Evolutionary conservation across 208 protist genomes (phyloP).

Genomic region (Vickermania spadyakhi): DNA sequence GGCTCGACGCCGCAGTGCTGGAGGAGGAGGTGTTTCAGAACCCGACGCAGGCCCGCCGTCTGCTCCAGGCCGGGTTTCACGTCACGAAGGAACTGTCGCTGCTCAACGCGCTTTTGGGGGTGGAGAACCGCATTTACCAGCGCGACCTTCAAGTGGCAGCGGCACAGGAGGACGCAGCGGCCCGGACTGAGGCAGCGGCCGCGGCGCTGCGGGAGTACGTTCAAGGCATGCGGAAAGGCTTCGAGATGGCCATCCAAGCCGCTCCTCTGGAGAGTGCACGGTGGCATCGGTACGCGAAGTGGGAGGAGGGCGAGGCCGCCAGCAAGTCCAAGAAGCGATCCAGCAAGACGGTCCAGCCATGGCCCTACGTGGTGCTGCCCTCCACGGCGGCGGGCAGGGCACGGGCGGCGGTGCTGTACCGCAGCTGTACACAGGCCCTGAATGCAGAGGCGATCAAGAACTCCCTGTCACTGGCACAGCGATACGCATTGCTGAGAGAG

Average conservation of each 20-base stretch:
- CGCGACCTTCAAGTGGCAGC: constrained; percentile 7
- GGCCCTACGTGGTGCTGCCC: background rate
- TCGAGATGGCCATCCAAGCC: constrained; percentile 51
- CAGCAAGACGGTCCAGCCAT: background rate
- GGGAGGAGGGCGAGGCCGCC: constrained; percentile 37
- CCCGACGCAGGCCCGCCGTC: constrained; percentile 33
- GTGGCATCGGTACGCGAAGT: constrained; percentile 66
- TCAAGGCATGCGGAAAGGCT: constrained; percentile 19
- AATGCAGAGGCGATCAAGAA: constrained; percentile 28
- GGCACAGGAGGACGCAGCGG: constrained; percentile 5
- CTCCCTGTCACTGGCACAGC: constrained; percentile 38
- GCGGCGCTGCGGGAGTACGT: constrained; percentile 8
- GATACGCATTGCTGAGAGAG: constrained; percentile 57
- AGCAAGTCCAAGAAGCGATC: background rate
- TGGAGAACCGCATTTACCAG: constrained; percentile 28
- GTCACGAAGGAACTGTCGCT: constrained; percentile 30
- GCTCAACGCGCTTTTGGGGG: constrained; percentile 26
- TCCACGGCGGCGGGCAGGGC: constrained; percentile 22
- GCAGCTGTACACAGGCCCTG: constrained; percentile 31
- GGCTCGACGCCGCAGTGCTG: constrained; percentile 63
- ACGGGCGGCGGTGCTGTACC: constrained; percentile 50
- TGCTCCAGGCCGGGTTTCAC: constrained; percentile 46
- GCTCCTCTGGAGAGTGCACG: constrained; percentile 42
- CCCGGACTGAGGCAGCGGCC: background rate
- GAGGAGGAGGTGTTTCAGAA: constrained; percentile 49